Evolutionary conservation across 1,284 basidiomycete genomes (phyloP).

Genomic region (Naganishia liquefaciens): DNA sequence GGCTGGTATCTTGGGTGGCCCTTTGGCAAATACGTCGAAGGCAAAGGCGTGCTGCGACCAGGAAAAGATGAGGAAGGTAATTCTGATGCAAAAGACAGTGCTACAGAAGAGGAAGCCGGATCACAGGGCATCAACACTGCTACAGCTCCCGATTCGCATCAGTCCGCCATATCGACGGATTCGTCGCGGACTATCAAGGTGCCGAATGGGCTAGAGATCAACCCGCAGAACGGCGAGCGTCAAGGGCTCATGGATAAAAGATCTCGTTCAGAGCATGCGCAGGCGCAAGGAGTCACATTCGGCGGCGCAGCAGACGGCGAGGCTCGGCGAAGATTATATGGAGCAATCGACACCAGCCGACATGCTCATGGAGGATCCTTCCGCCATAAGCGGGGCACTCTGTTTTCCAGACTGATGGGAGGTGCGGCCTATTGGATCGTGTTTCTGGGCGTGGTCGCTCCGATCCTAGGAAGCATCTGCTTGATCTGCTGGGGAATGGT

Average conservation of each 20-base stretch:
- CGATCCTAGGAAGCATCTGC: slow-evolving; percentile 82
- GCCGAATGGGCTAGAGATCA: neutral
- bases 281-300: slow-evolving; percentile 28
- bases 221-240: neutral
- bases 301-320: slow-evolving; percentile 25
- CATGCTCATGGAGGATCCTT: slow-evolving; percentile 24
- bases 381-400: slow-evolving; percentile 33
- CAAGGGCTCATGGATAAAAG: slow-evolving; percentile 15
- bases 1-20: slow-evolving; percentile 98
- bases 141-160: neutral
- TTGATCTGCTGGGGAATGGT: slow-evolving; percentile 89
- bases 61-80: slow-evolving; percentile 32
- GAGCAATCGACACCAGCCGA: slow-evolving; percentile 25
- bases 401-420: slow-evolving; percentile 55
- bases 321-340: slow-evolving; percentile 29
- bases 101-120: slow-evolving; percentile 40
- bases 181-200: neutral
- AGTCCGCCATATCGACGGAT: neutral
- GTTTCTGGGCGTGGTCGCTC: slow-evolving; percentile 76
- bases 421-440: slow-evolving; percentile 73
- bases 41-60: slow-evolving; percentile 60
- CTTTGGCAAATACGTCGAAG: slow-evolving; percentile 98
- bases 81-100: too few relatives aligned
- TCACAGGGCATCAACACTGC: slow-evolving; percentile 50
- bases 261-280: slow-evolving; percentile 4